Evolutionary conservation across 192 early-diverging fungal genomes (phyloP).

Genomic region (Coemansia sp.): DNA sequence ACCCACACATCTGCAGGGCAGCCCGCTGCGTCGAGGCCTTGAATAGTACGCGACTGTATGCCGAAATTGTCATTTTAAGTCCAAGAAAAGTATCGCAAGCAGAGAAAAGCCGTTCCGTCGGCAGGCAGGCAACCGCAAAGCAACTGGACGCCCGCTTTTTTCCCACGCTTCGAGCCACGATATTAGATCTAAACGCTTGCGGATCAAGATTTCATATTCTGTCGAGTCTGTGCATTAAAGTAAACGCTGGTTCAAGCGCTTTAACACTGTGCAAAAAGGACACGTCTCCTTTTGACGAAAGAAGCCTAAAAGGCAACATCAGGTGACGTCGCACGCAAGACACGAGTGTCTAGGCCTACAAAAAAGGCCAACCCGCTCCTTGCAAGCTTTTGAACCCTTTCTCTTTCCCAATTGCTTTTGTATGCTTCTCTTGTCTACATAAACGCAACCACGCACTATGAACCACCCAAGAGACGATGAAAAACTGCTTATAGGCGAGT

Average conservation of each 20-base stretch:
- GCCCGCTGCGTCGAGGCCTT: background rate
- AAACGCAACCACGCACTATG: background rate
- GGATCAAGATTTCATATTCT: background rate
- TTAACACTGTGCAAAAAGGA: background rate
- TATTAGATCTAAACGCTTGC: no score
- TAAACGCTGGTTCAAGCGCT: no score
- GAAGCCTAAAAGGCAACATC: background rate
- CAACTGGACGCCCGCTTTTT: background rate
- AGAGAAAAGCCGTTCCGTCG: background rate
- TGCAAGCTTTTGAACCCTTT: background rate
- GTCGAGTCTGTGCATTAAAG: no score
- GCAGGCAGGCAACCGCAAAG: no score
- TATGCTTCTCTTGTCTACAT: background rate
- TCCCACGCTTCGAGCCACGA: no score
- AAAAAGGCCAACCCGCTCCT: background rate
- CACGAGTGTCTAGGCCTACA: background rate
- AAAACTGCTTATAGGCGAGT: background rate
- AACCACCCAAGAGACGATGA: background rate
- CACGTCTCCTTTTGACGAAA: background rate
- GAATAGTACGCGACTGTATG: background rate
- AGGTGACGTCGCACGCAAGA: background rate
- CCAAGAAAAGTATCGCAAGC: background rate
- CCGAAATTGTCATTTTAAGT: background rate
- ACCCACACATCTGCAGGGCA: conserved; percentile 2
- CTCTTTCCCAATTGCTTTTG: background rate